A percentile compares a stretch with the other conserved stretches of the same genome.
Conservation (phyloP, 2,329 filamentous ascomycete genomes). For the Xylaria sp. region DNA sequence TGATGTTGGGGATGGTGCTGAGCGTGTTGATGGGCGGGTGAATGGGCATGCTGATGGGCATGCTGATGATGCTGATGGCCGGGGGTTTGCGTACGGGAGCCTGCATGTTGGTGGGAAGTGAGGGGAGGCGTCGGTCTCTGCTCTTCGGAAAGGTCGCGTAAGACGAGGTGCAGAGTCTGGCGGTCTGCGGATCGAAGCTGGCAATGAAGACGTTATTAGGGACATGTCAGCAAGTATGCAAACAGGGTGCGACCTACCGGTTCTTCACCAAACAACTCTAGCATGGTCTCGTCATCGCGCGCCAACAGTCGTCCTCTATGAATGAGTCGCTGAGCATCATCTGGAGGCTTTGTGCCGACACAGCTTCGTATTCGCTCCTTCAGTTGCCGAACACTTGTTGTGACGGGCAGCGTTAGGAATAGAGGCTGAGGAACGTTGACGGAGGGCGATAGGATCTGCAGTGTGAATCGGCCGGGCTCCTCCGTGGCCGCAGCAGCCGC, state of each 20-base stretch:
- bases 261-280: constrained; percentile 66
- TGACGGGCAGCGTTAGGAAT: constrained; percentile 59
- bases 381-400: constrained; percentile 65
- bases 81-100: constrained; percentile 30
- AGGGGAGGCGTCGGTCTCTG: constrained; percentile 36
- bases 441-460: constrained; percentile 69
- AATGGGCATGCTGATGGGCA: constrained; percentile 18
- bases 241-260: constrained; percentile 52
- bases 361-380: constrained; percentile 67
- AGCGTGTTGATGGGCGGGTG: constrained; percentile 24
- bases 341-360: constrained; percentile 60
- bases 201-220: constrained; percentile 26
- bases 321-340: constrained; percentile 68
- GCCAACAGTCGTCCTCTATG: constrained; percentile 66
- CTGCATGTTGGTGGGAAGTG: constrained; percentile 34
- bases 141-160: constrained; percentile 47
- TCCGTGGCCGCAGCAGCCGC: constrained; percentile 42
- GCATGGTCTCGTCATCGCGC: constrained; percentile 65
- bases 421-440: constrained; percentile 62
- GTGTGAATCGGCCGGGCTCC: constrained; percentile 55
- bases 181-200: constrained; percentile 46
- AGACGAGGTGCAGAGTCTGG: constrained; percentile 49
- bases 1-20: constrained; percentile 37
- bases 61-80: constrained; percentile 21
- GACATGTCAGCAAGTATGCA: background rate